phyloP scores from a whole-genome alignment of 768 basidiomycete genomes.

The Lentinus tigrinus region DNA sequence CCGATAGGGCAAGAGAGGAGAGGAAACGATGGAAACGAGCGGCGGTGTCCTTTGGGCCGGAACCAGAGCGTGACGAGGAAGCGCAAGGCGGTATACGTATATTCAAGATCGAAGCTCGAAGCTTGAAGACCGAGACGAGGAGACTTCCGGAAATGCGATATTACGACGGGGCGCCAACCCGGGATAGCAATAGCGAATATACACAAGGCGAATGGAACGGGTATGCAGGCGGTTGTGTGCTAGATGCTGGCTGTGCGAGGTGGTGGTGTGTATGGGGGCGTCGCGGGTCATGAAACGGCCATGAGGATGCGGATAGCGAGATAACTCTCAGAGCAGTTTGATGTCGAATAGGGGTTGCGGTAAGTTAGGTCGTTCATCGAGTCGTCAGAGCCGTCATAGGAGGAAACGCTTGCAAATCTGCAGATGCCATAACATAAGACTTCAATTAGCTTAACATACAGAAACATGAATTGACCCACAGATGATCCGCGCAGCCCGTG shows the following conservation, averaged over 20 bases:
- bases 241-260: constrained; percentile 10
- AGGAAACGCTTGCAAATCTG: constrained; percentile 15
- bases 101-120: background rate
- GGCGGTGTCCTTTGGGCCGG: constrained; percentile 24
- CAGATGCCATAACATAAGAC: background rate
- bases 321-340: constrained; percentile 4
- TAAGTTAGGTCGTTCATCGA: constrained; percentile 14
- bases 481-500: constrained; percentile 19
- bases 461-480: constrained; percentile 12
- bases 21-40: constrained; percentile 10
- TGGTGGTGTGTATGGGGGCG: constrained; percentile 5
- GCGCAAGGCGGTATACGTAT: constrained; percentile 6
- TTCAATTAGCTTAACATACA: background rate
- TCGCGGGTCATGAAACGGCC: constrained; percentile 15
- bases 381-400: constrained; percentile 21
- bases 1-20: background rate
- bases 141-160: constrained; percentile 4
- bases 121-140: background rate
- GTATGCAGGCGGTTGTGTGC: constrained; percentile 16
- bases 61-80: constrained; percentile 19
- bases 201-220: constrained; percentile 14
- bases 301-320: constrained; percentile 1
- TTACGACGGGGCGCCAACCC: constrained; percentile 17
- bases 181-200: constrained; percentile 20
- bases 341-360: background rate